Evolutionary conservation across 495 filamentous ascomycete genomes (phyloP), one percentile per base, ranked within the genome.

Genomic region (Venustampulla echinocandica): DNA sequence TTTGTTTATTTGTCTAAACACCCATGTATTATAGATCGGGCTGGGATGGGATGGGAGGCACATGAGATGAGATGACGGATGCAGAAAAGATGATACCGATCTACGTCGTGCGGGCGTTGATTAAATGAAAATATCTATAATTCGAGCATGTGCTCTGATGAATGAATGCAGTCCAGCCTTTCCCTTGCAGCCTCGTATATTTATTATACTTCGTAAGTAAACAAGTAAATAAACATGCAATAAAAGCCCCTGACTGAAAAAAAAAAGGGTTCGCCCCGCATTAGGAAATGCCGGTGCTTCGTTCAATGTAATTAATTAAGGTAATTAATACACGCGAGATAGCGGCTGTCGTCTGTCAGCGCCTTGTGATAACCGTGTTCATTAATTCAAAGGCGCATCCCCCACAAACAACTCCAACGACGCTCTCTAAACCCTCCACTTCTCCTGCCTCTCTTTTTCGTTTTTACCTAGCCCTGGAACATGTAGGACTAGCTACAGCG

Each of bases 301-400:
- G n/a, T n/a, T n/a, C n/a, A n/a, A n/a, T n/a, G n/a, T n/a, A n/a
- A n/a, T n/a, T n/a, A n/a, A n/a, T n/a, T n/a, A n/a, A n/a, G n/a
- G n/a, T n/a, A n/a, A n/a, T n/a, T n/a, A n/a, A n/a, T n/a, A n/a
- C n/a, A 40, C 38, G 44, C 41, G 28, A 5, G 13, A 14, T 35
- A 6, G 13, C 13, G 33, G 33, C 4, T 6, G 13, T 7, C 13
- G 33, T 14, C 4, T 6, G 11, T 15, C 6, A 4, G 23, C 37
- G 46, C 47, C 53, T 55, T 55, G 39, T 44, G 47, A 14, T 37
- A 55, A 55, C 37, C 53, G 53, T 55, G 53, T 55, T 55, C 53
- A 51, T n/a, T 19, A 55, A 51, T 45, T 45, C 14, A 6, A 30
- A 14, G 10, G 37, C 20, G 22, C 7, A 42, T 23, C 17, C 23